Conservation (phyloP, 2,329 filamentous ascomycete genomes). For the Hypoxylon sp. region DNA sequence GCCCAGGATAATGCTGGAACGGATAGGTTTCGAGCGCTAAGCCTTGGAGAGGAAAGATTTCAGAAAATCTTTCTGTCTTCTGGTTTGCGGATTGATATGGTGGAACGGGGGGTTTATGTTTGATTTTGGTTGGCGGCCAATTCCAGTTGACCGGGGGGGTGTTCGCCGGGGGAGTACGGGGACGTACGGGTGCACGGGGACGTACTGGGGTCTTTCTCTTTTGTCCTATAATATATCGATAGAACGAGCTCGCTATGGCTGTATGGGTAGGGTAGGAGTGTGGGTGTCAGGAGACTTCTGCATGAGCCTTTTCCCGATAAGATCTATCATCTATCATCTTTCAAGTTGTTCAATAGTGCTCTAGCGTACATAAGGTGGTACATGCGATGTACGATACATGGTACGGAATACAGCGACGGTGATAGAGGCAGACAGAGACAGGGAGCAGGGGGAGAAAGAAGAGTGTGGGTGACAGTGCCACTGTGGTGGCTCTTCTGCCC, state of each 20-base stretch:
- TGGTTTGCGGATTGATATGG: conserved; percentile 19
- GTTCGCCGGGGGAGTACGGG: neutral
- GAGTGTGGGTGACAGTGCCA: conserved; percentile 36
- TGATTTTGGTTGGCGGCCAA: conserved; percentile 25
- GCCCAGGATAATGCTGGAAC: neutral
- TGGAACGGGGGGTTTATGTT: conserved; percentile 25
- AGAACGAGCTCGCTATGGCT: too few relatives aligned
- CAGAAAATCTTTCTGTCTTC: conserved; percentile 31
- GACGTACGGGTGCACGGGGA: too few relatives aligned
- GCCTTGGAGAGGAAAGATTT: conserved; percentile 17
- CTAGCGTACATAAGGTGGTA: neutral
- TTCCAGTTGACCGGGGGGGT: conserved; percentile 9
- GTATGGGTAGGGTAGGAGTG: neutral
- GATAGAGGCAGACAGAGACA: neutral
- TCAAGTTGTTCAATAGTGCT: neutral
- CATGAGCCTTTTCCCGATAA: conserved; percentile 34
- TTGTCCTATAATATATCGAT: too few relatives aligned
- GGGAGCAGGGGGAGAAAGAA: neutral
- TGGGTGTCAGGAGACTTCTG: conserved; percentile 37
- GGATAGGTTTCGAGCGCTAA: conserved; percentile 5
- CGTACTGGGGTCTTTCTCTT: too few relatives aligned
- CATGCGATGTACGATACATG: neutral
- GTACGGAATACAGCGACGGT: too few relatives aligned
- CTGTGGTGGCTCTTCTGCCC: conserved; percentile 31
- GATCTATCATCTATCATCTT: conserved; percentile 33